These are phyloP conservation scores for Candida gorgasii DNA, from an alignment of 805 yeast genomes.

Conservation along the genomic window DNA sequence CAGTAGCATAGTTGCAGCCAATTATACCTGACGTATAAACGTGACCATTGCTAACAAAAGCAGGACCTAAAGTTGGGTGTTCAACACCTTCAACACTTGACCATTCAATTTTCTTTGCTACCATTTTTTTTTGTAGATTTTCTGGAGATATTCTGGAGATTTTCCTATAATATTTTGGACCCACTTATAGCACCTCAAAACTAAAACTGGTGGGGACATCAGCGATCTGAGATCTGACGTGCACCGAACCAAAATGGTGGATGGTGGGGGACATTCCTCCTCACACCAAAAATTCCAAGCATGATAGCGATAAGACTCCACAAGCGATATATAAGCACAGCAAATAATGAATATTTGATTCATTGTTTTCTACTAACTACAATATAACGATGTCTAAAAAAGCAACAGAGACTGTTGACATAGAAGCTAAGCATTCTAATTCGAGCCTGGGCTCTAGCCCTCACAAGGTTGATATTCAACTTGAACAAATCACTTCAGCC, in stretches of 20 bases:
- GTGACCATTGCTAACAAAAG: constrained; percentile 26
- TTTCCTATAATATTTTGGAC: too few relatives aligned
- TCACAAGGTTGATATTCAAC: constrained; percentile 7
- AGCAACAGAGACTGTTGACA: not conserved
- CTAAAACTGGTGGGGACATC: not conserved
- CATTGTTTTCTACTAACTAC: not conserved
- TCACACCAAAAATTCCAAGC: not conserved
- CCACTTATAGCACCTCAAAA: too few relatives aligned
- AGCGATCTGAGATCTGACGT: not conserved
- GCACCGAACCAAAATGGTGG: constrained; percentile 1
- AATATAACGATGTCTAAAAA: constrained; percentile 1
- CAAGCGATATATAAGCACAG: not conserved
- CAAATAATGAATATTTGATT: not conserved
- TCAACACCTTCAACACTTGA: constrained; percentile 31
- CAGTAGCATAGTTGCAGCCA: constrained; percentile 42
- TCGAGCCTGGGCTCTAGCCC: constrained; percentile 1
- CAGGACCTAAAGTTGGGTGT: constrained; percentile 32
- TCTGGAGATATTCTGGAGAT: too few relatives aligned
- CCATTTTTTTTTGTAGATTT: constrained; percentile 14
- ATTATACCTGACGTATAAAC: constrained; percentile 52
- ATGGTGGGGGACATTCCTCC: constrained; percentile 3
- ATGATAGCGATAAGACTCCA: constrained; percentile 2
- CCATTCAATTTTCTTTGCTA: constrained; percentile 24
- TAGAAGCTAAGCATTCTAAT: constrained; percentile 9
- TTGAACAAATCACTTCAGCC: constrained; percentile 18